A percentile compares a stretch with the other conserved stretches of the same genome.
Evolutionary conservation across 2,329 filamentous ascomycete species (phyloP).

Genomic region (Aphanoascus verrucosus): DNA sequence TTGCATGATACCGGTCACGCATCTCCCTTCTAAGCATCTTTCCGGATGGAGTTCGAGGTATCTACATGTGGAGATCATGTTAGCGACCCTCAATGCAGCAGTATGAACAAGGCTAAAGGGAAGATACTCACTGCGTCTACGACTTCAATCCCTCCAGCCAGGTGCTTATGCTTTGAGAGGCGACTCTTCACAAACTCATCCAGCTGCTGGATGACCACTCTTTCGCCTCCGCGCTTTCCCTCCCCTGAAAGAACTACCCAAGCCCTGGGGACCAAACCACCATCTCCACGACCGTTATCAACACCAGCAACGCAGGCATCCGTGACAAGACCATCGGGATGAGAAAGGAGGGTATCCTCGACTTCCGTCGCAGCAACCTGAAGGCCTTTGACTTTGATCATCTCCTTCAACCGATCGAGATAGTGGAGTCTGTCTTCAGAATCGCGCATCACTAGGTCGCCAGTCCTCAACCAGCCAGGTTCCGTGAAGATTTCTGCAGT

Average conservation of each 20-base stretch:
- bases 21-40: conserved; percentile 15
- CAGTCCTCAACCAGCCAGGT: conserved; percentile 38
- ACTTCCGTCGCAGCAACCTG: conserved; percentile 54
- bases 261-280: conserved; percentile 12
- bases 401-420: conserved; percentile 55
- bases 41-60: conserved; percentile 14
- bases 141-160: conserved; percentile 13
- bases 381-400: conserved; percentile 55
- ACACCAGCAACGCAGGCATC: conserved; percentile 14
- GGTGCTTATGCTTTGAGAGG: conserved; percentile 14
- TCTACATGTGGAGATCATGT: conserved; percentile 1
- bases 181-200: conserved; percentile 13
- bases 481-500: conserved; percentile 31
- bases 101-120: background rate
- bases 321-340: conserved; percentile 27
- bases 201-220: conserved; percentile 5
- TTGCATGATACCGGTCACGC: conserved; percentile 13
- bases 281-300: conserved; percentile 14
- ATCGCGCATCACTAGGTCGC: conserved; percentile 24
- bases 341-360: conserved; percentile 51
- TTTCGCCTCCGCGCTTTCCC: conserved; percentile 5
- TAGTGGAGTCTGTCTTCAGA: conserved; percentile 38
- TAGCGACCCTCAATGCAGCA: background rate
- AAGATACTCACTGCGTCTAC: conserved; percentile 11
- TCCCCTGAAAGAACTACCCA: conserved; percentile 12